Percentiles rank a stretch among this genome's conserved stretches.
Conservation (phyloP, 306 rosid genomes). For the Rosa persica region DNA sequence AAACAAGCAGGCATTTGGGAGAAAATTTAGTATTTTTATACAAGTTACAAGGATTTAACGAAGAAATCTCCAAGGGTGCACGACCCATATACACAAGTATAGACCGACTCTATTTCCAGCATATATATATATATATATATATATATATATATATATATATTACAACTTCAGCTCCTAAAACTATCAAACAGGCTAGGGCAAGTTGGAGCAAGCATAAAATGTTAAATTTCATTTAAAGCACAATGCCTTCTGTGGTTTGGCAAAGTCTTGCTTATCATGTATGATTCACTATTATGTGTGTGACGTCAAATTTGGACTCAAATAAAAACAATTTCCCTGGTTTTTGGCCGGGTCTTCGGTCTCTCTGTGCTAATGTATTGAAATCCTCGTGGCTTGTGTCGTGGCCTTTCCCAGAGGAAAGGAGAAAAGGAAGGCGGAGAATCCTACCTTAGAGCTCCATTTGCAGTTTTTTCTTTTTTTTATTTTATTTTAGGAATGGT, state of each 20-base stretch:
- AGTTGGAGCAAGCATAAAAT: not conserved
- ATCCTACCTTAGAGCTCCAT: not conserved
- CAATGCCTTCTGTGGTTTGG: no score
- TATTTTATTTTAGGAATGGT: not conserved
- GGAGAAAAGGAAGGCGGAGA: not conserved
- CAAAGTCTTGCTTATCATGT: no score
- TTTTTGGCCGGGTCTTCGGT: not conserved
- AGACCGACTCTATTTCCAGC: no score
- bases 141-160: no score
- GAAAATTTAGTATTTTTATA: not conserved
- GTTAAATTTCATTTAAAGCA: not conserved
- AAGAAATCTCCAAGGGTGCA: not conserved
- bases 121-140: no score
- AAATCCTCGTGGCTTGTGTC: not conserved
- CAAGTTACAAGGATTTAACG: not conserved
- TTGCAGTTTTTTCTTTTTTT: not conserved
- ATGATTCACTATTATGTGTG: not conserved
- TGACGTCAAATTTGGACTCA: not conserved
- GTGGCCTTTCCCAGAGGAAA: not conserved
- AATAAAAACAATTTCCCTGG: not conserved
- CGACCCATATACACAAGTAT: no score
- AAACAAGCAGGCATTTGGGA: not conserved
- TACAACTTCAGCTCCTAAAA: conserved; percentile 1
- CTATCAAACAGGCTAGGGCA: not conserved
- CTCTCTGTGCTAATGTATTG: not conserved